Conservation (phyloP, 2,329 filamentous ascomycete genomes). For the Verruconis gallopava region DNA sequence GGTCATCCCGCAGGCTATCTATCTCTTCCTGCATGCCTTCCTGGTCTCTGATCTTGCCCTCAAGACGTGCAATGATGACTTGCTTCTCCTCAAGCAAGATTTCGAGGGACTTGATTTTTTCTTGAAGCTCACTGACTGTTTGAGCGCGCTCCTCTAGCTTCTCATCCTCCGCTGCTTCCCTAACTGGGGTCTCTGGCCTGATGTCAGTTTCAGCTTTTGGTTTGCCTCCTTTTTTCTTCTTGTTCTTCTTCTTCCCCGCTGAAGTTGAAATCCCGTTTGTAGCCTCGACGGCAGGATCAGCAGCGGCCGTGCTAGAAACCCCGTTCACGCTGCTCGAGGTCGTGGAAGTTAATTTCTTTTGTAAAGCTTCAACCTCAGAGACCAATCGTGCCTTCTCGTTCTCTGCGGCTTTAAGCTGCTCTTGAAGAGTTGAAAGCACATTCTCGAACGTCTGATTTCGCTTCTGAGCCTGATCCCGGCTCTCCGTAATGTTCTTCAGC, state of each 20-base stretch:
- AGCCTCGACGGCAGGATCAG: constrained; percentile 13
- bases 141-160: constrained; percentile 19
- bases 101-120: constrained; percentile 16
- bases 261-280: constrained; percentile 16
- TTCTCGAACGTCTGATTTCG: constrained; percentile 40
- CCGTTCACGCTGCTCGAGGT: constrained; percentile 3
- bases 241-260: constrained; percentile 66
- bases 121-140: constrained; percentile 21
- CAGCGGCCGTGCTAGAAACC: constrained; percentile 13
- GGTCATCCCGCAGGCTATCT: constrained; percentile 65
- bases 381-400: constrained; percentile 33
- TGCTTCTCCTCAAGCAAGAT: constrained; percentile 45
- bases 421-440: constrained; percentile 41
- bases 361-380: constrained; percentile 25
- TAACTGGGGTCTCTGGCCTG: constrained; percentile 19
- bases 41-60: constrained; percentile 58
- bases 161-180: constrained; percentile 17
- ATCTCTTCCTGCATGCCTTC: constrained; percentile 77
- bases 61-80: constrained; percentile 57
- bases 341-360: constrained; percentile 17
- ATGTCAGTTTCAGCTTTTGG: constrained; percentile 25
- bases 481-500: constrained; percentile 15
- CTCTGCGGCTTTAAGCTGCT: constrained; percentile 42
- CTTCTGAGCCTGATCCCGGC: constrained; percentile 34
- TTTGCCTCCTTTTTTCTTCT: constrained; percentile 53